These are phyloP conservation scores for Starmerella scarabaei DNA, from an alignment of 805 yeast genomes.

Conservation along the genomic window DNA sequence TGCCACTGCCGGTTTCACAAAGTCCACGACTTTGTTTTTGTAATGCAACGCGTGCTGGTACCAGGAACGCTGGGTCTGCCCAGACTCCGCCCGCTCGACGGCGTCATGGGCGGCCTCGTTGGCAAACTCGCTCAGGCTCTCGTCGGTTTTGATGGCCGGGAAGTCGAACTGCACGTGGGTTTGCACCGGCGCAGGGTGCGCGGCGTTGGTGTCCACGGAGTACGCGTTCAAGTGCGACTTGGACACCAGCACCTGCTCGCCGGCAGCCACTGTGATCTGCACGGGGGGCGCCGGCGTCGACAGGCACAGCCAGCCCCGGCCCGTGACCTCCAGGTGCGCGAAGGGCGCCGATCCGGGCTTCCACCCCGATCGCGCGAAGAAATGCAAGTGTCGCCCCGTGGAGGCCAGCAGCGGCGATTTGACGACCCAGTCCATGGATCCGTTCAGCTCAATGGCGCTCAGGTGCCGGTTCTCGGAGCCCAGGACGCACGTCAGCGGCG, in stretches of 20 bases:
- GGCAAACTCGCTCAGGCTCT: background rate
- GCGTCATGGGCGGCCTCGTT: background rate
- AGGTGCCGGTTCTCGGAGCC: constrained; percentile 16
- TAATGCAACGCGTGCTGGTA: background rate
- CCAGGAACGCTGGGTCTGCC: too few relatives aligned
- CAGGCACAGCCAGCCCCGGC: constrained; percentile 36
- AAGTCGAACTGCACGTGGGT: constrained; percentile 5
- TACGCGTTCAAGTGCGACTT: constrained; percentile 34
- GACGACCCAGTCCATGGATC: constrained; percentile 34
- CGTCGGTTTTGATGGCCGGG: background rate
- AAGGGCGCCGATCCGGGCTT: constrained; percentile 22
- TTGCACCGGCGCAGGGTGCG: constrained; percentile 5
- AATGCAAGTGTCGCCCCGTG: constrained; percentile 30
- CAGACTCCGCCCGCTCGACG: background rate
- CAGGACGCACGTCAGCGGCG: constrained; percentile 17
- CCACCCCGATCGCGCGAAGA: constrained; percentile 21
- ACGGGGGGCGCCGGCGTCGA: constrained; percentile 32
- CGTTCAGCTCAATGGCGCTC: constrained; percentile 30
- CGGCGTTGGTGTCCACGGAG: constrained; percentile 22
- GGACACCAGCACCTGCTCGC: constrained; percentile 32
- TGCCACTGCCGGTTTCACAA: background rate
- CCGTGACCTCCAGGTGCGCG: constrained; percentile 28
- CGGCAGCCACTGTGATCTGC: constrained; percentile 28
- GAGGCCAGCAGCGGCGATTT: constrained; percentile 34
- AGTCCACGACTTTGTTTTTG: background rate